phyloP scores from a whole-genome alignment of 2,329 filamentous ascomycete species.

The Cladophialophora immunda region DNA sequence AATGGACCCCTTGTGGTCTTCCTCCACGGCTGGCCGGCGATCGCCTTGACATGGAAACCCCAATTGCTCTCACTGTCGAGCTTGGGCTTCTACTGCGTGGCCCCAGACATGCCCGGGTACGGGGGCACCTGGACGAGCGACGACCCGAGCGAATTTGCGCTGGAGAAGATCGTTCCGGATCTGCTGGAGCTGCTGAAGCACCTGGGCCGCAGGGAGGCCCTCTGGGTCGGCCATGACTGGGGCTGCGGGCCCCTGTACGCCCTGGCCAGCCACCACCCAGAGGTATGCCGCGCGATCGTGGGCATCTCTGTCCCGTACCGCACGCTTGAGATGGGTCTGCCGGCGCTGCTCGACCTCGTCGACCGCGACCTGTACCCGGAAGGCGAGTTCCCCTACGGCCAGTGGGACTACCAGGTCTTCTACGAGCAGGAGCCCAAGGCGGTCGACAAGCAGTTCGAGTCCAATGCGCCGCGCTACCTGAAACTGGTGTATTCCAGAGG shows the following conservation, averaged over 20 bases:
- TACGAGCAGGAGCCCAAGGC: slow-evolving; percentile 27
- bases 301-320: slow-evolving; percentile 53
- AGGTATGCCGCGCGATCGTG: slow-evolving; percentile 29
- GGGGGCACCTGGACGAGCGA: slow-evolving; percentile 37
- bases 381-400: slow-evolving; percentile 47
- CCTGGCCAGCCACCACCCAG: slow-evolving; percentile 28
- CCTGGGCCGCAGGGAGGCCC: slow-evolving; percentile 28
- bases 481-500: slow-evolving; percentile 23
- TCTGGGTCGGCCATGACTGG: slow-evolving; percentile 43
- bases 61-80: slow-evolving; percentile 52
- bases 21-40: slow-evolving; percentile 61
- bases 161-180: slow-evolving; percentile 28
- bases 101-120: slow-evolving; percentile 52
- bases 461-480: slow-evolving; percentile 15
- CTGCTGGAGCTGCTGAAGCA: slow-evolving; percentile 28
- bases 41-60: slow-evolving; percentile 55
- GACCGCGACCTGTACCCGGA: slow-evolving; percentile 58
- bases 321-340: slow-evolving; percentile 52
- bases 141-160: slow-evolving; percentile 22
- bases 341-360: slow-evolving; percentile 46
- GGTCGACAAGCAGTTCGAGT: slow-evolving; percentile 24
- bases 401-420: slow-evolving; percentile 36
- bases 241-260: slow-evolving; percentile 30
- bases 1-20: slow-evolving; percentile 44
- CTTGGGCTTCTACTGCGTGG: slow-evolving; percentile 52